These are phyloP conservation scores for Grammothele lineata DNA, from an alignment of 768 basidiomycete genomes.

Conservation along the genomic window DNA sequence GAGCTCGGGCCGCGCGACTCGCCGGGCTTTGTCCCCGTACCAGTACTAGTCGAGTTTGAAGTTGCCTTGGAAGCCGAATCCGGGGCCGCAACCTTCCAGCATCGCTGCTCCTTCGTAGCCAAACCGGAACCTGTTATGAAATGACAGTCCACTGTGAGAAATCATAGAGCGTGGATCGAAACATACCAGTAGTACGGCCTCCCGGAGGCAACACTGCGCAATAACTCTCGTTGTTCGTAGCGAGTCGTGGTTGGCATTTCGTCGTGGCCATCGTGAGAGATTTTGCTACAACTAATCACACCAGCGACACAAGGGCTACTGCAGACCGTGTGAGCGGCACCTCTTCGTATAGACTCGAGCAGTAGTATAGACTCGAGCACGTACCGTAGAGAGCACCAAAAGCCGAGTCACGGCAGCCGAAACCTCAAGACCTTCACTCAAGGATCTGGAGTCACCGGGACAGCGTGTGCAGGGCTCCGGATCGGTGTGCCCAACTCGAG, in stretches of 20 bases:
- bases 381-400: no score
- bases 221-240: constrained; percentile 24
- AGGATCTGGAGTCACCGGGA: no score
- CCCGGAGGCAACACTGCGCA: background rate
- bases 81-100: constrained; percentile 48
- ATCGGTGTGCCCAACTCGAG: no score
- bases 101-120: constrained; percentile 61
- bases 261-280: constrained; percentile 3
- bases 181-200: constrained; percentile 17
- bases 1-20: constrained; percentile 39
- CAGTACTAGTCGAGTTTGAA: constrained; percentile 47
- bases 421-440: no score
- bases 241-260: constrained; percentile 21
- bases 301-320: no score
- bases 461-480: no score
- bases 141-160: background rate
- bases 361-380: no score
- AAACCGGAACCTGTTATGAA: constrained; percentile 40
- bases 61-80: constrained; percentile 56
- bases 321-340: no score
- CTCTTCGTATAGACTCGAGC: no score
- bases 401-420: no score
- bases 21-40: constrained; percentile 70
- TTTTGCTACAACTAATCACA: no score
- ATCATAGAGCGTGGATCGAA: background rate